Percentiles rank a stretch among this genome's conserved stretches.
Conservation (phyloP, 176 grass and related monocot species). For the Stipa capillata region DNA sequence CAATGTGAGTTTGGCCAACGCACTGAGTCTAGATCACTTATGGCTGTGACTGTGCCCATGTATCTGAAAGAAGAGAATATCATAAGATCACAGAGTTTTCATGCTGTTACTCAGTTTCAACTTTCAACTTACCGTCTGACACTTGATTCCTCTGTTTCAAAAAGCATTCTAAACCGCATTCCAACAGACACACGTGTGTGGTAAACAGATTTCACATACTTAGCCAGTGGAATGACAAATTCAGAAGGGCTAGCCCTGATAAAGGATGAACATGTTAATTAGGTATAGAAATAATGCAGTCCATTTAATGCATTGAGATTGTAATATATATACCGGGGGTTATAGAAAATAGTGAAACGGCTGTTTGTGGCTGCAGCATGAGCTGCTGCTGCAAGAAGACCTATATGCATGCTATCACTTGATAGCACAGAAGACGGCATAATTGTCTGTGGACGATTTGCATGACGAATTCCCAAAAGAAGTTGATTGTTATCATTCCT, state of each 20-base stretch:
- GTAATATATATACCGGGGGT: conserved; percentile 53
- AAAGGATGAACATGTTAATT: conserved; percentile 13
- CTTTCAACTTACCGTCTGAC: conserved; percentile 58
- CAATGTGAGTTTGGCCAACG: conserved; percentile 92
- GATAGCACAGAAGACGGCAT: conserved; percentile 94
- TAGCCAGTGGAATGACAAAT: conserved; percentile 88
- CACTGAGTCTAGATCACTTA: conserved; percentile 78
- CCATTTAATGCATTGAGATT: not conserved
- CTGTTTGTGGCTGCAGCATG: conserved; percentile 97
- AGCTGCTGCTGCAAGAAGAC: conserved; percentile 93
- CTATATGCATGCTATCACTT: conserved; percentile 98
- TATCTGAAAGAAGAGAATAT: conserved; percentile 50
- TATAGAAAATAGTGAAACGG: conserved; percentile 94
- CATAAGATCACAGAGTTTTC: conserved; percentile 18
- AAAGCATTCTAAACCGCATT: conserved; percentile 97
- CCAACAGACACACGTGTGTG: conserved; percentile 89
- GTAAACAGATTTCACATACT: conserved; percentile 95
- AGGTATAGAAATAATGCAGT: not conserved
- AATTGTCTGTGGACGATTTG: conserved; percentile 79
- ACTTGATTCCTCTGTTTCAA: conserved; percentile 95
- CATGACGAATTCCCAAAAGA: conserved; percentile 77
- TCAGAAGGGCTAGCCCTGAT: conserved; percentile 90
- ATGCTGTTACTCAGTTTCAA: not conserved
- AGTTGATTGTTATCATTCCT: conserved; percentile 97
- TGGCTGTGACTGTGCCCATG: conserved; percentile 90